Conservation (phyloP, 306 rosid species). For the Comarum palustre region DNA sequence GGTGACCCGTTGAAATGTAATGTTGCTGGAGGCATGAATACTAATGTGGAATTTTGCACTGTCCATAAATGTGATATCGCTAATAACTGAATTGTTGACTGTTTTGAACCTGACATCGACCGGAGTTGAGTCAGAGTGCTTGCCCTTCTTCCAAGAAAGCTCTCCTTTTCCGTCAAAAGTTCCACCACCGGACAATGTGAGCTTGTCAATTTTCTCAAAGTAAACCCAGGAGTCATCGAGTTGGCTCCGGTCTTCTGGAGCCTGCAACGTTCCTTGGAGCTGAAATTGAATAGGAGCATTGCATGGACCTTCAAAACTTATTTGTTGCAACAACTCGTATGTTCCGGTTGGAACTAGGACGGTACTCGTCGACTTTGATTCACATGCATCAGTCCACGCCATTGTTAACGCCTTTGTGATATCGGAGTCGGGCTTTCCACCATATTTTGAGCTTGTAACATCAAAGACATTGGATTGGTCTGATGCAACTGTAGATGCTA, state of each 20-base stretch:
- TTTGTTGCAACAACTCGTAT: neutral
- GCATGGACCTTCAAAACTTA: constrained; percentile 34
- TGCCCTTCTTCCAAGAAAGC: constrained; percentile 28
- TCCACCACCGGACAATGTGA: constrained; percentile 44
- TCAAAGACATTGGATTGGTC: constrained; percentile 8
- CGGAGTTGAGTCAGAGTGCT: constrained; percentile 2
- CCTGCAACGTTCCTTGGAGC: constrained; percentile 32
- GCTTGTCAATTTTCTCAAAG: constrained; percentile 18
- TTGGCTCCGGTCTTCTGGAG: constrained; percentile 21
- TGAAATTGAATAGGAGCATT: constrained; percentile 30
- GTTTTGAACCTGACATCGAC: constrained; percentile 40
- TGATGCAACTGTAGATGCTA: neutral
- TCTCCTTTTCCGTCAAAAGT: constrained; percentile 46
- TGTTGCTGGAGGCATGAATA: constrained; percentile 29
- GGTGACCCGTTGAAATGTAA: constrained; percentile 29
- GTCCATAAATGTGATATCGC: constrained; percentile 27
- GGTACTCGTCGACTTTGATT: neutral
- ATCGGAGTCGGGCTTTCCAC: constrained; percentile 20
- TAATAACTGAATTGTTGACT: constrained; percentile 28
- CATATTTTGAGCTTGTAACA: constrained; percentile 12
- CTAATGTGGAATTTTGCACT: constrained; percentile 40
- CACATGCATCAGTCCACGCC: constrained; percentile 44
- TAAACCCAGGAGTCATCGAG: constrained; percentile 34
- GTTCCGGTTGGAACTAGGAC: constrained; percentile 25
- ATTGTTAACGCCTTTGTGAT: constrained; percentile 16